These are phyloP conservation scores for Lineolata rhizophorae DNA, from an alignment of 495 filamentous ascomycete genomes.

Conservation along the genomic window DNA sequence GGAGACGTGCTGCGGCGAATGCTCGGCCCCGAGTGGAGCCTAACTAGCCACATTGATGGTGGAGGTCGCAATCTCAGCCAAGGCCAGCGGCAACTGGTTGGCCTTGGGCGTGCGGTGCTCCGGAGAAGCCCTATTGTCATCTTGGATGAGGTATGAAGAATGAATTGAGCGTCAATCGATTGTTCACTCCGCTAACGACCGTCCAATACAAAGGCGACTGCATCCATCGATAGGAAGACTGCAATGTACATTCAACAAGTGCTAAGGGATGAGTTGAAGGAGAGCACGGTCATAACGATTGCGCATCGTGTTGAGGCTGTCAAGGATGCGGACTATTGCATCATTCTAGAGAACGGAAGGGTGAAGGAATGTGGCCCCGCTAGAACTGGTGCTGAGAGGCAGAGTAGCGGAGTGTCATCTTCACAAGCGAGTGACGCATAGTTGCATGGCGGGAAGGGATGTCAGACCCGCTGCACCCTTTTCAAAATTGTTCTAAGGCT, in stretches of 20 bases:
- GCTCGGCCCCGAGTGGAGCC: conserved; percentile 27
- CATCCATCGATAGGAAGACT: conserved; percentile 59
- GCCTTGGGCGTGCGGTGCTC: conserved; percentile 33
- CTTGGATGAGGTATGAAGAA: conserved; percentile 33
- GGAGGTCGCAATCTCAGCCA: conserved; percentile 37
- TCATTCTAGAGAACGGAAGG: conserved; percentile 45
- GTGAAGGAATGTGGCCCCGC: conserved; percentile 17
- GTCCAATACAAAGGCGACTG: conserved; percentile 37
- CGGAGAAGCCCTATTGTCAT: conserved; percentile 33
- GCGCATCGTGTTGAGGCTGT: conserved; percentile 68
- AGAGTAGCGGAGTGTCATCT: too few relatives aligned
- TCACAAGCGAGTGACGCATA: too few relatives aligned
- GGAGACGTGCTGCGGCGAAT: conserved; percentile 26
- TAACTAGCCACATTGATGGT: conserved; percentile 31
- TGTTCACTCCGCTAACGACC: too few relatives aligned
- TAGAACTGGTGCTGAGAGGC: too few relatives aligned
- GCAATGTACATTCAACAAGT: conserved; percentile 58
- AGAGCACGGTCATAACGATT: conserved; percentile 72
- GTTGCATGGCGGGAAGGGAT: too few relatives aligned
- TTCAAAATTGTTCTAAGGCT: too few relatives aligned
- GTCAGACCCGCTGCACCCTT: too few relatives aligned
- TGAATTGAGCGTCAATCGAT: too few relatives aligned
- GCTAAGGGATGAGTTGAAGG: conserved; percentile 46
- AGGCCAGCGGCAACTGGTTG: conserved; percentile 40
- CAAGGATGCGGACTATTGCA: conserved; percentile 49